Conservation (phyloP, 1,284 basidiomycete genomes). For the Pterula multifida region DNA sequence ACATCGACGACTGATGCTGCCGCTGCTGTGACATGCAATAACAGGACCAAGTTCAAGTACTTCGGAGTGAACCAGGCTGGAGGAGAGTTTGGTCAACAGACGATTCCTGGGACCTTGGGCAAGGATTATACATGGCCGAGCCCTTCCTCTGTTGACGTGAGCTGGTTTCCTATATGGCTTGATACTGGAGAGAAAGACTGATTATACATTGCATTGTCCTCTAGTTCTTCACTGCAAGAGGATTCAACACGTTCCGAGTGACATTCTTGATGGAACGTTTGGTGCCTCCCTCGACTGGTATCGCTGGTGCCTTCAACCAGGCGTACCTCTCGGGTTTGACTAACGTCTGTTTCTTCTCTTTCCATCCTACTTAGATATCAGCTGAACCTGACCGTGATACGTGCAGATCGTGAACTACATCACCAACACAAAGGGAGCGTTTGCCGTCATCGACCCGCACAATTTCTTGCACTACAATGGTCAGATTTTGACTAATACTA, state of each 20-base stretch:
- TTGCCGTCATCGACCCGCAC: slow-evolving; percentile 40
- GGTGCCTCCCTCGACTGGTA: slow-evolving; percentile 34
- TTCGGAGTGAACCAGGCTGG: slow-evolving; percentile 55
- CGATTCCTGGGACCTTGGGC: slow-evolving; percentile 34
- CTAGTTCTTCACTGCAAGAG: slow-evolving; percentile 39
- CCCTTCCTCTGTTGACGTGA: slow-evolving; percentile 30
- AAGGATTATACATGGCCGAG: slow-evolving; percentile 39
- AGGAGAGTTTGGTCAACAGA: slow-evolving; percentile 40
- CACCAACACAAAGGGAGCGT: slow-evolving; percentile 47
- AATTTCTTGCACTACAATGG: background rate
- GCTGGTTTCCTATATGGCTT: slow-evolving; percentile 12
- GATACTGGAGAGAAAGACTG: background rate
- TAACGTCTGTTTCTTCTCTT: slow-evolving; percentile 19
- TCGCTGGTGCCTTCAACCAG: slow-evolving; percentile 39
- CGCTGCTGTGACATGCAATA: background rate
- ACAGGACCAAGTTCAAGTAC: slow-evolving; percentile 29
- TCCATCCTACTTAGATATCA: background rate
- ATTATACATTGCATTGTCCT: slow-evolving; percentile 9
- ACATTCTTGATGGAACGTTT: slow-evolving; percentile 49
- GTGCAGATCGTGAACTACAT: slow-evolving; percentile 42
- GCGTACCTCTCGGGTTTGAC: slow-evolving; percentile 41
- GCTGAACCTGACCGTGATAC: background rate
- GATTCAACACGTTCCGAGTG: slow-evolving; percentile 55
- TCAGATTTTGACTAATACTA: slow-evolving; percentile 14
- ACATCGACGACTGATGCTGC: background rate